Conservation (phyloP, 352 stramenopile genomes). For the Phytophthora constricta region DNA sequence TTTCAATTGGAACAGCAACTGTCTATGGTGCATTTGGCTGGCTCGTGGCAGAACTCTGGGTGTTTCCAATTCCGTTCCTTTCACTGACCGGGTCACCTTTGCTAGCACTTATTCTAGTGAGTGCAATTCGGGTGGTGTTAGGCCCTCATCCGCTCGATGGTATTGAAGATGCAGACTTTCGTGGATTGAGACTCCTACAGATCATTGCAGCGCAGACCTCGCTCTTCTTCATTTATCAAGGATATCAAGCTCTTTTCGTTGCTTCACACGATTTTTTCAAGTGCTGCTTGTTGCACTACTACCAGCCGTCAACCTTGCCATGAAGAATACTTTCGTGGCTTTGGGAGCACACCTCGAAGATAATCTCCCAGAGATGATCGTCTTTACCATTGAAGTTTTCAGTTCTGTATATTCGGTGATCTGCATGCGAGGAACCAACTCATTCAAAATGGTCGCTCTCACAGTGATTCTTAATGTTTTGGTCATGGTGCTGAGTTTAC, state of each 20-base stretch:
- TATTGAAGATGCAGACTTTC: constrained; percentile 4
- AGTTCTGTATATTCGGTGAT: constrained; percentile 33
- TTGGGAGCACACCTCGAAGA: constrained; percentile 33
- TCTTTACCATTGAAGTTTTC: constrained; percentile 39
- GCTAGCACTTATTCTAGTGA: constrained; percentile 14
- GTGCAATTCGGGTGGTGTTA: constrained; percentile 2
- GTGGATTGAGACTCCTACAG: constrained; percentile 9
- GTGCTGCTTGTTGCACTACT: constrained; percentile 14
- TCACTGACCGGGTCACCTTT: constrained; percentile 21
- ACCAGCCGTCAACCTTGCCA: constrained; percentile 31
- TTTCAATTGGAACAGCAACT: not conserved
- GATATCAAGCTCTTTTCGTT: constrained; percentile 16
- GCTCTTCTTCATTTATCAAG: constrained; percentile 39
- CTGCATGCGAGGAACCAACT: constrained; percentile 31
- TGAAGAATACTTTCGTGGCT: constrained; percentile 40
- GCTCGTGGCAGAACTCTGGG: constrained; percentile 29
- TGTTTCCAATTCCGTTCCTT: constrained; percentile 46
- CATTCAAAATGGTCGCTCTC: constrained; percentile 19
- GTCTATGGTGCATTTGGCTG: constrained; percentile 4
- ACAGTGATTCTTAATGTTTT: constrained; percentile 17
- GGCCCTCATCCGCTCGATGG: not conserved
- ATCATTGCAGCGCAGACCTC: constrained; percentile 20
- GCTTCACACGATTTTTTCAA: not conserved
- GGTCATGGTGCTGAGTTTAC: constrained; percentile 7
- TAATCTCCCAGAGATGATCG: constrained; percentile 28